Base-by-base conservation (phyloP, 306 rosid species). In the Prunus padus region DNA sequence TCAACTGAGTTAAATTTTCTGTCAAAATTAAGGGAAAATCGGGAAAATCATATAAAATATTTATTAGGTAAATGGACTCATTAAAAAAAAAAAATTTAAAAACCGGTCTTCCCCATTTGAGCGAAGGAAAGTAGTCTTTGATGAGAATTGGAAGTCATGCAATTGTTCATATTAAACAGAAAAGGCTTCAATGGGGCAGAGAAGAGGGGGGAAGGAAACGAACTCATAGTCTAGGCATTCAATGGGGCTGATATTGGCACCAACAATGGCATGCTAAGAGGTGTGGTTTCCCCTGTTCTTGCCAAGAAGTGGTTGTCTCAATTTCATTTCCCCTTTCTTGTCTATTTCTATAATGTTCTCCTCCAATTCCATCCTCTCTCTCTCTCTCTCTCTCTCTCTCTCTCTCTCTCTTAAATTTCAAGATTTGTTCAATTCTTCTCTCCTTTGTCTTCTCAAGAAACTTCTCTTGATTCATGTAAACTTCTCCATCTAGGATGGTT, bases 161-260 rank as follows among this genome's bases (percentile, higher is more conserved):
- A n/a, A n/a, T n/a, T n/a, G n/a, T n/a, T n/a, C n/a, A n/a, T n/a
- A n/a, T n/a, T n/a, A n/a, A n/a, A n/a, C n/a, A n/a, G n/a, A n/a
- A n/a, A n/a, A n/a, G n/a, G n/a, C n/a, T n/a, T n/a, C n/a, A n/a
- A n/a, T n/a, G n/a, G n/a, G n/a, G n/a, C n/a, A n/a, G 3, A 54
- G 16, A 51, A 18, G 7, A 13, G 0, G 54, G 18, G 11, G 22
- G 11, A 51, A 19, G 31, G 2, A 14, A 18, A 11, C 72, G 31
- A 78, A 87, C 97, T 91, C 97, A 67, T 91, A 91, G 47, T 91
- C 97, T 11, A 91, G 94, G 71, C 97, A 89, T 76, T 91, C 94
- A 67, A 91, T 84, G 0, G 92, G 85, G 70, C 87, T 86, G 67
- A 87, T 68, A 37, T 87, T 91, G 71, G 97, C 86, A 68, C 94